Conservation (phyloP, 2,329 filamentous ascomycete genomes). For the Chrysosporium queenslandicum region DNA sequence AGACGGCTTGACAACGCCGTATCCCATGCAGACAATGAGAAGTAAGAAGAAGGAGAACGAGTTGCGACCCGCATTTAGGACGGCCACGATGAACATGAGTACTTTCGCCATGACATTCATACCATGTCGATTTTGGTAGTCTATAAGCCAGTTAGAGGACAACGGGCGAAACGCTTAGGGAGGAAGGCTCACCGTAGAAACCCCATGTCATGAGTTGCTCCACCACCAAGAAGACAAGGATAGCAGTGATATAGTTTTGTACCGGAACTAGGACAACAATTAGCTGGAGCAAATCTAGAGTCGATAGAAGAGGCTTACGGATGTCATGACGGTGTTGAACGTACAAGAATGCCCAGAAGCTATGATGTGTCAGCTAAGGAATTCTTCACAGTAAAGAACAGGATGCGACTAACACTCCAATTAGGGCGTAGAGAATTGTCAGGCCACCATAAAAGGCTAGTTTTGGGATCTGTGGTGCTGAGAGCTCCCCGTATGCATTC, state of each 20-base stretch:
- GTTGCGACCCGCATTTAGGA: conserved; percentile 87
- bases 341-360: conserved; percentile 90
- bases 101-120: conserved; percentile 73
- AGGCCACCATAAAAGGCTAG: conserved; percentile 93
- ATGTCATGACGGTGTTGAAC: conserved; percentile 92
- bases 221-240: conserved; percentile 82
- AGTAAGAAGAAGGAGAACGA: conserved; percentile 98
- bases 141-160: conserved; percentile 41
- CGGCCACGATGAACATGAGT: conserved; percentile 79
- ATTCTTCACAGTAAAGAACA: neutral
- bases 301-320: conserved; percentile 40
- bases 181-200: conserved; percentile 62
- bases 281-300: conserved; percentile 22
- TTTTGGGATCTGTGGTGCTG: conserved; percentile 91
- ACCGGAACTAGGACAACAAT: conserved; percentile 58
- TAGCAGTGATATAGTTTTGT: conserved; percentile 98
- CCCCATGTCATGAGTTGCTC: conserved; percentile 99
- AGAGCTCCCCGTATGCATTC: conserved; percentile 92
- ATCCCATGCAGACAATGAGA: conserved; percentile 98
- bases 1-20: conserved; percentile 90
- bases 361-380: conserved; percentile 27
- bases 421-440: conserved; percentile 83
- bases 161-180: neutral
- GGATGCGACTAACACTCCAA: conserved; percentile 51
- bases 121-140: conserved; percentile 86